These are phyloP conservation scores for Erythrobasidium yunnanense DNA, from an alignment of 768 basidiomycete species.

Conservation along the genomic window DNA sequence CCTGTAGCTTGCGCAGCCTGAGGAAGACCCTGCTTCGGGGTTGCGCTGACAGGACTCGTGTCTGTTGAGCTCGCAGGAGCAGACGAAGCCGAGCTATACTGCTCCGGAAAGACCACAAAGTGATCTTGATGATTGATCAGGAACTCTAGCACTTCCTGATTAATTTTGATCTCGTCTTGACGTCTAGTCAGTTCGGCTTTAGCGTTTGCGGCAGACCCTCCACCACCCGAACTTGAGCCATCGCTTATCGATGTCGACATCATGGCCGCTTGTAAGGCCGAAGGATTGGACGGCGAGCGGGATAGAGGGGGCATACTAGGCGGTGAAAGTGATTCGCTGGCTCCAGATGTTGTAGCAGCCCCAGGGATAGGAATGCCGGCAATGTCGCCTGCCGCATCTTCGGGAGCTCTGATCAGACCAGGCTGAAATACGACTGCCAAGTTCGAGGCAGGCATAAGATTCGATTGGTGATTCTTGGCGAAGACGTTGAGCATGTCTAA, in stretches of 20 bases:
- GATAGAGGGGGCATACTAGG: neutral
- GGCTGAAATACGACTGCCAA: conserved; percentile 96
- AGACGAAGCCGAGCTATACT: neutral
- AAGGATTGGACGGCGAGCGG: conserved; percentile 1
- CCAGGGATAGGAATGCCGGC: neutral
- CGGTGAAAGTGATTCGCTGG: neutral
- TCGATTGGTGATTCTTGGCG: conserved; percentile 76
- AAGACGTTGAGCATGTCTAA: conserved; percentile 92
- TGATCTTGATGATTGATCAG: conserved; percentile 91
- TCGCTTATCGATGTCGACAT: neutral
- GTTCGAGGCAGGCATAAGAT: conserved; percentile 90
- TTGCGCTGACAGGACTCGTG: neutral
- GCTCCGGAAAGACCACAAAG: conserved; percentile 46
- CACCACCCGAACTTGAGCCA: neutral
- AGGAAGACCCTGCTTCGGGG: neutral
- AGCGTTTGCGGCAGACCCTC: neutral
- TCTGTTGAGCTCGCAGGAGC: neutral
- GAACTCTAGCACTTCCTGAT: conserved; percentile 84
- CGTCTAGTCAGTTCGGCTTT: conserved; percentile 44
- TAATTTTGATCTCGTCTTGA: conserved; percentile 72
- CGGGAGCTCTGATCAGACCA: conserved; percentile 75
- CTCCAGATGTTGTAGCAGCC: neutral
- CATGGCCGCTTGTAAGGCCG: neutral
- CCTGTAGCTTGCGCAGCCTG: neutral
- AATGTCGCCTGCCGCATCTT: neutral